Evolutionary conservation across 179 eudicot species (phyloP).

Genomic region (Vitellaria paradoxa): DNA sequence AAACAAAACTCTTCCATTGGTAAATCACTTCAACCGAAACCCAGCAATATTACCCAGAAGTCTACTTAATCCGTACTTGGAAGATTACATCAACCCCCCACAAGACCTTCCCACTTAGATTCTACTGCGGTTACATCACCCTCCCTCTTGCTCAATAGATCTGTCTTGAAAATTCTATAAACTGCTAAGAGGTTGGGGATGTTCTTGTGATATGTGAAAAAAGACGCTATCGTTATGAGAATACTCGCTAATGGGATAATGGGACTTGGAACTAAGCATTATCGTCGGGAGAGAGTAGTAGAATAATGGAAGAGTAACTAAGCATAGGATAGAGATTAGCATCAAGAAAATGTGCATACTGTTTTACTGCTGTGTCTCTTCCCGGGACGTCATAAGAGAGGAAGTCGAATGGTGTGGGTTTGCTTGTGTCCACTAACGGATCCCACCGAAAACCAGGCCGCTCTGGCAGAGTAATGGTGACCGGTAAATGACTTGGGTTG

Average conservation of each 20-base stretch:
- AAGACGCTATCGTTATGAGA: not conserved
- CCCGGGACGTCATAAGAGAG: slow-evolving; percentile 50
- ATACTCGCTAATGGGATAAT: not conserved
- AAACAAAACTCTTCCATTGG: not conserved
- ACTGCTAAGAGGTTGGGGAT: not conserved
- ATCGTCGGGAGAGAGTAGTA: slow-evolving; percentile 50
- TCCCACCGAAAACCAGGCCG: slow-evolving; percentile 87
- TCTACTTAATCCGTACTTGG: too few relatives aligned
- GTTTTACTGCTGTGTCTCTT: slow-evolving; percentile 54
- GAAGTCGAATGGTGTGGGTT: slow-evolving; percentile 79
- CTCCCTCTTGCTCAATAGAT: not conserved
- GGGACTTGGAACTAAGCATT: slow-evolving; percentile 17
- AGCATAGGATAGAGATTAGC: slow-evolving; percentile 84
- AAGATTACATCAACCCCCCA: not conserved
- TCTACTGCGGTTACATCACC: not conserved
- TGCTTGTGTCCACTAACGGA: slow-evolving; percentile 89
- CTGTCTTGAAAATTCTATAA: slow-evolving; percentile 7
- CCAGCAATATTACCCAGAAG: not conserved
- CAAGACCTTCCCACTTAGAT: not conserved
- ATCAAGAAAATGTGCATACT: slow-evolving; percentile 74
- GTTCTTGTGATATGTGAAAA: not conserved
- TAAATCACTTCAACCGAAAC: not conserved
- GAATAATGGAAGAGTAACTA: slow-evolving; percentile 85
- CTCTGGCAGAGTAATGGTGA: slow-evolving; percentile 59
- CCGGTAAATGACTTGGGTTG: slow-evolving; percentile 87